These are phyloP conservation scores for Sporothrix sp. DNA, from an alignment of 2,329 filamentous ascomycete species.

Conservation along the genomic window DNA sequence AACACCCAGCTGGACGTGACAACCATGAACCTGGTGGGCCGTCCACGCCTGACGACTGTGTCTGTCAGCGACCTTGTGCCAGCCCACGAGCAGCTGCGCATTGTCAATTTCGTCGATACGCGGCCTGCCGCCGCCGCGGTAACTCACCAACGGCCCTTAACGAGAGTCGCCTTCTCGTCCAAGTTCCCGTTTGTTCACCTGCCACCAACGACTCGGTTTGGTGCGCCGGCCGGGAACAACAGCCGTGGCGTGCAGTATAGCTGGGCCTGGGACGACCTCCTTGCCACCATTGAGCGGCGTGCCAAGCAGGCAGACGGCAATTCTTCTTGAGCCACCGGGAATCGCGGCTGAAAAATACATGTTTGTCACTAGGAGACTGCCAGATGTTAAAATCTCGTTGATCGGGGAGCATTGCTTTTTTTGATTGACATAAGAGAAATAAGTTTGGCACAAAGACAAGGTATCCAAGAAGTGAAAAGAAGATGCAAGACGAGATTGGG, in stretches of 20 bases:
- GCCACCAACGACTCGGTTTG: slow-evolving; percentile 23
- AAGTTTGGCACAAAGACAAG: background rate
- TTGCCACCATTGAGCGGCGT: slow-evolving; percentile 19
- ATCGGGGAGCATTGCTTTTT: background rate
- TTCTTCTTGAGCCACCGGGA: background rate
- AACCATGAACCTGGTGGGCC: slow-evolving; percentile 46
- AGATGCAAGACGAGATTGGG: background rate
- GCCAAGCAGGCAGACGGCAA: background rate
- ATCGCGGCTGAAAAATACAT: too few relatives aligned
- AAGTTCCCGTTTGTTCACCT: slow-evolving; percentile 30
- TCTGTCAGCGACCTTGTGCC: slow-evolving; percentile 27
- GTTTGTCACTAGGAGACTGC: too few relatives aligned
- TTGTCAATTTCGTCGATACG: slow-evolving; percentile 28
- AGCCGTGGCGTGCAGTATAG: slow-evolving; percentile 20
- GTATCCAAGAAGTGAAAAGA: background rate
- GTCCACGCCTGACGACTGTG: slow-evolving; percentile 35
- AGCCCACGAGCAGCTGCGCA: slow-evolving; percentile 25
- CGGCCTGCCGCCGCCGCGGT: background rate
- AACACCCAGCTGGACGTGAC: slow-evolving; percentile 41
- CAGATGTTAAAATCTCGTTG: background rate
- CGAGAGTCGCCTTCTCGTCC: background rate
- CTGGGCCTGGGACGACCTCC: slow-evolving; percentile 30
- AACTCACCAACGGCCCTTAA: background rate
- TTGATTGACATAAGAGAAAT: background rate
- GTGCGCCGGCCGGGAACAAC: slow-evolving; percentile 16